Evolutionary conservation across 768 basidiomycete genomes (phyloP), one percentile per base, ranked within the genome.

Genomic region (Boletus vermiculosoides): DNA sequence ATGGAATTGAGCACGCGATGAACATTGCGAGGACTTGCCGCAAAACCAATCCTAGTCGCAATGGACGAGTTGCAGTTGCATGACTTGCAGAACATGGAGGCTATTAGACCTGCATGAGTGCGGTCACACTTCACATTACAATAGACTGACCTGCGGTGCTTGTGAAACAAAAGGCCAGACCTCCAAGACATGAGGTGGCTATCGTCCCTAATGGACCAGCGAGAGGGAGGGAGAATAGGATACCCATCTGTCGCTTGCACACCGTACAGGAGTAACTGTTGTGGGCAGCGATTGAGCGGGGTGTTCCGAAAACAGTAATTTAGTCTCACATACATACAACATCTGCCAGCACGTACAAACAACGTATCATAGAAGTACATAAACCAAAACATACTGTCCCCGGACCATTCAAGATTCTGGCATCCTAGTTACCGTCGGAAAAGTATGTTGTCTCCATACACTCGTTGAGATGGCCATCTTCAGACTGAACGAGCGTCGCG

Each of bases 41-140:
- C 94, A 73, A 94, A 97, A 34, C 95, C 95, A 55, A 98, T 88
- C 67, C 95, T 88, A 44, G 95, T 98, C 0, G 97, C 97, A 64
- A 99, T 98, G 0, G 94, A 96, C 10, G 94, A 96, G 71, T 98
- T 98, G 77, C 97, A 99, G 71, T 98, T 98, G 74, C 96, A 99
- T 33, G 91, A 94, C 79, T 97, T 98, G 82, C 87, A 94, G 77
- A 97, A 92, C 84, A 96, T 94, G 36, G 92, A 94, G 4, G 95
- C 94, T 86, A 74, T 65, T 15, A 40, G 36, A 13, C 13, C 7
- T 33, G 33, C 3, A 50, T 60, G 48, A 62, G 56, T 30, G 36
- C 0, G 12, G 4, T 12, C 31, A 16, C 47, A 66, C 61, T 13
- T 62, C n/a, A 25, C 42, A 23, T 41, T 46, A 8, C 41, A 45